Base-by-base conservation (phyloP, 495 filamentous ascomycete species). In the Aspergillus ellipticus region DNA sequence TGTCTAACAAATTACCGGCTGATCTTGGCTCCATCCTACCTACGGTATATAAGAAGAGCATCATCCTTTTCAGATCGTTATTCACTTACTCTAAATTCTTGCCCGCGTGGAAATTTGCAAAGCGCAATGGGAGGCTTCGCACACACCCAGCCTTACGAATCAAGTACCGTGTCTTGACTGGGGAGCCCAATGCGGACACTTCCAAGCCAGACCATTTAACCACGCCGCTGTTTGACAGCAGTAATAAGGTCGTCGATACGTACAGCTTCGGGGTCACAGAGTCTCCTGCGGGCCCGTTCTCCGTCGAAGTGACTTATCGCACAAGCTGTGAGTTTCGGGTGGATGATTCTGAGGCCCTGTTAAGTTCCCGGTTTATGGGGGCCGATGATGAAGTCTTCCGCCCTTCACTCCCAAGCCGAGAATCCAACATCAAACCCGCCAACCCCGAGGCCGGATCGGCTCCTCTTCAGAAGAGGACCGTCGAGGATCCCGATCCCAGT, bases 291-390 rank as follows among this genome's bases (percentile, higher is more conserved):
- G 94, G 94, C 21, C 83, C 87, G 26, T 87, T 98, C 59, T 85
- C 85, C 31, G 83, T 92, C 46, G 80, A 88, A 39, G 88, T 96
- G 19, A 81, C 84, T 7, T 96, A 94, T 69, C 89, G 94, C 53
- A 88, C 81, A 33, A 88, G 91, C 63, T 95, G 88, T 72, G 90
- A 88, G 60, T 97, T 98, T 74, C 84, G 89, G 16, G 84, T 96
- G 16, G 93, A 95, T 61, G 90, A 96, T 64, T 86, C 90, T 0
- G 94, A 98, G 72, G 85, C 92, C 4, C 70, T 97, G 17, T 66
- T 98, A 31, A 96, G 93, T 71, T 96, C 92, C n/a, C 86, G 89
- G n/a, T 91, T 94, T 65, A 92, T 96, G 83, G 90, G 90, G 15
- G 81, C 88, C 15, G 92, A 97, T 62, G 90, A 96, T 64, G 85